Base-by-base conservation (phyloP, 2,329 filamentous ascomycete genomes). In the Sclerotinia spermophila region DNA sequence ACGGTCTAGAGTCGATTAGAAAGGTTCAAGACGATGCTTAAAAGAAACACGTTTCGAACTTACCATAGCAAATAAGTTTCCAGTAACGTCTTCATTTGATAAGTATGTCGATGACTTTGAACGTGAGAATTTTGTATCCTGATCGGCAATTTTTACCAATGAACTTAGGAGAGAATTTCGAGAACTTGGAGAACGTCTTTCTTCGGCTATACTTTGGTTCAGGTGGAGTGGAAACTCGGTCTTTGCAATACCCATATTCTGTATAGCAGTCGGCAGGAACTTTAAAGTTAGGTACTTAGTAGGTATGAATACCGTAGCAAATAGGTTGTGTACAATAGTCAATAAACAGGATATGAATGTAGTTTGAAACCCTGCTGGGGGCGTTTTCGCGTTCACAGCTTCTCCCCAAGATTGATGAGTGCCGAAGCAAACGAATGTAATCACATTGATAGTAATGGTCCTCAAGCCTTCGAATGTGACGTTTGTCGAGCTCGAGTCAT, bases 341-440 rank as follows among this genome's bases (percentile, higher is more conserved):
- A 51, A 40, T 17, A 53, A 24, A 15, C 44, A 51, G 33, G 65
- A 67, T 13, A 5, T 74, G 70, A 40, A 74, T 62, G 17, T 76
- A 65, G 27, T 73, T 58, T 13, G 70, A 30, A 15, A 73, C 70
- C 68, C 56, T 59, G n/a, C 73, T 2, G 76, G 72, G 67, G 58
- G 76, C 75, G 10, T 76, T 73, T 69, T 70, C 56, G 67, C 71
- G 19, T 67, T 66, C 27, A 27, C 58, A 56, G 59, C 58, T 35
- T 72, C 68, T 5, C 59, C 72, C 68, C 68, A 73, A 8, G 70
- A 68, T 55, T 72, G 66, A n/a, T 42, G 66, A 24, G 67, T 68
- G 3, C 74, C 84, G 72, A 86, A 86, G 5, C 84, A 84, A 69
- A 84, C 84, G 58, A 81, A 80, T 73, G 83, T 84, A 73, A 86